Conservation (phyloP, 148 eudicot species). For the Limonium bicolor region DNA sequence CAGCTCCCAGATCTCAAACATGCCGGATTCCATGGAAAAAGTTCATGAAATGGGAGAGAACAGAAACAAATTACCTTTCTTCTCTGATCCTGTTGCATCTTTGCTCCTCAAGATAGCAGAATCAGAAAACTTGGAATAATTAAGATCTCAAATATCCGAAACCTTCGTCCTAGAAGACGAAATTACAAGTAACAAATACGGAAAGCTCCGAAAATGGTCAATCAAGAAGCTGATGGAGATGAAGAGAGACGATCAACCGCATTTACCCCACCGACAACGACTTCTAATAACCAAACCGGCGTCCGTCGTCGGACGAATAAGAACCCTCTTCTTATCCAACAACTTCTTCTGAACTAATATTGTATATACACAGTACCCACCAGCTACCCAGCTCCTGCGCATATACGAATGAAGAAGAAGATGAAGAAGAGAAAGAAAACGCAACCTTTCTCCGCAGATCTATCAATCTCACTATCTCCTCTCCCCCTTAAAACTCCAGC, state of each 20-base stretch:
- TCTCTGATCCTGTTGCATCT: conserved; percentile 63
- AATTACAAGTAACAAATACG: background rate
- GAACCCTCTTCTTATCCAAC: conserved; percentile 8
- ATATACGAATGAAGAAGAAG: too few relatives aligned
- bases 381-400: too few relatives aligned
- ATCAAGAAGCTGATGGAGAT: background rate
- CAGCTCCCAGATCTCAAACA: too few relatives aligned
- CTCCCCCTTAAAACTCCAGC: too few relatives aligned
- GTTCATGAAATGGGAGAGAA: too few relatives aligned
- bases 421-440: too few relatives aligned
- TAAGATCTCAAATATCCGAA: conserved; percentile 3
- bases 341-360: too few relatives aligned
- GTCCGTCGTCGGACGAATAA: conserved; percentile 11
- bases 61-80: too few relatives aligned
- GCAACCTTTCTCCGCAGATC: too few relatives aligned
- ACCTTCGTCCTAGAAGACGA: background rate
- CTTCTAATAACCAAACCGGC: conserved; percentile 13
- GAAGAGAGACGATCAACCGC: conserved; percentile 21
- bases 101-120: background rate
- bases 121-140: background rate
- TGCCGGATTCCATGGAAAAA: too few relatives aligned
- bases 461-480: too few relatives aligned
- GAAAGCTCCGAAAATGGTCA: background rate
- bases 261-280: conserved; percentile 32
- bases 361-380: too few relatives aligned